These are phyloP conservation scores for Avena eriantha DNA, from an alignment of 176 grass and related monocot genomes.

Conservation along the genomic window DNA sequence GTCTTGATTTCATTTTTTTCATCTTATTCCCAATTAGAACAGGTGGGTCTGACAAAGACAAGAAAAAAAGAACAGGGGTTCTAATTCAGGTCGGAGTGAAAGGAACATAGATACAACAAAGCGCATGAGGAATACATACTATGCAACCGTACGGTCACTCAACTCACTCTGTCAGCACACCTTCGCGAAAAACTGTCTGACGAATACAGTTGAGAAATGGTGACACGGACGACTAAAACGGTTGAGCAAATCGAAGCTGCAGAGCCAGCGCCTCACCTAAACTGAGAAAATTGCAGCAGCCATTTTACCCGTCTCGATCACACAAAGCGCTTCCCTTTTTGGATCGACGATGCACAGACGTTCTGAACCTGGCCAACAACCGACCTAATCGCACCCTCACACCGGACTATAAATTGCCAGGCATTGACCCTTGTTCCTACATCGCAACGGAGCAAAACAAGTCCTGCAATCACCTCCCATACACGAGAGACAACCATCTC, in stretches of 20 bases:
- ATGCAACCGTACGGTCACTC: not conserved
- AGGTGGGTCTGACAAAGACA: too few species aligned
- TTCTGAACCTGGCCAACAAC: constrained; percentile 27
- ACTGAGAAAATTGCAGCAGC: not conserved
- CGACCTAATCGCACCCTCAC: not conserved
- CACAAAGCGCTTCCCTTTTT: not conserved
- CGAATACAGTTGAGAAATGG: not conserved
- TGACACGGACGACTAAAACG: not conserved
- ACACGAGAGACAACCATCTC: too few species aligned
- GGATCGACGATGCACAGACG: not conserved
- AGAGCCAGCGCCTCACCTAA: not conserved
- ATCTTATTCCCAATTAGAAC: too few species aligned
- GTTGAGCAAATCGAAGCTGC: constrained; percentile 15
- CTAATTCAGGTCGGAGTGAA: too few species aligned
- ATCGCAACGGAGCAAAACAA: not conserved
- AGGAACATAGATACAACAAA: too few species aligned
- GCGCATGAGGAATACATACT: too few species aligned
- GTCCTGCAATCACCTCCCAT: not conserved
- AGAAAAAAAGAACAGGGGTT: too few species aligned
- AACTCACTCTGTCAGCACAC: not conserved
- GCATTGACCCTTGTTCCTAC: not conserved
- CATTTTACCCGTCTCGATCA: not conserved
- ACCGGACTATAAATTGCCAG: not conserved
- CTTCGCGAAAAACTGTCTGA: not conserved
- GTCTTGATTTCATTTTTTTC: too few species aligned